Base-by-base conservation (phyloP, 768 basidiomycete species). In the Pleurotus cornucopiae region DNA sequence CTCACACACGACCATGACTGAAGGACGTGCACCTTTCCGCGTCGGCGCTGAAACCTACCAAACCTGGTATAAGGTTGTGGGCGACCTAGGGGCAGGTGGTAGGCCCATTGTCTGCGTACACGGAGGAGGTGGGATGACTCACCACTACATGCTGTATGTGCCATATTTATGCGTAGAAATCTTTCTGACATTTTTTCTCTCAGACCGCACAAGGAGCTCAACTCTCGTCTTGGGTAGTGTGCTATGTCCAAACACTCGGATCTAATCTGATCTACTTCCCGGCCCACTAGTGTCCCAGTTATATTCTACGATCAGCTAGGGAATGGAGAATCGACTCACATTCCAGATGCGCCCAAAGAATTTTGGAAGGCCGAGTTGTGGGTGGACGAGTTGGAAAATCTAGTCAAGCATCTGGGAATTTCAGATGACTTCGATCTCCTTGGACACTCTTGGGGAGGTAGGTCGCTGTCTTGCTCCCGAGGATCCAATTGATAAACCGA, bases 391-490 rank as follows among this genome's bases (percentile, higher is more conserved):
- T 76, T 85, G 30, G 71, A 73, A 20, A 82, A 81, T 49, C 59
- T 85, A 5, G 51, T 84, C 23, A 46, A 60, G 3, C 60, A 77
- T 21, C 67, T 85, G n/a, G 71, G 67, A 0, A 73, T 83, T 57
- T 43, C 63, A 5, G 60, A 64, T 4, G 58, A 64, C 18, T 84
- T 75, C 61, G 71, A 76, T 59, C 62, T 84, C 1, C 59, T 76
- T 1, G 84, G 84, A 0, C 82, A 84, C 47, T 82, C 79, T 4
- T 83, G 82, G 82, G 49, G 51, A 52, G 84, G 83, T 11, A 9
- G 30, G 7, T 34, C 6, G 30, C 30, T 34, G 6, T 34, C 30
- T 6, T 6, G 26, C 7, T 9, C 30, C 30, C 30, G 2, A 2
- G 30, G 30, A 37, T 49, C 14, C 1, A 5, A 3, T 49, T 2